Base-by-base conservation (phyloP, 176 grass and related monocot genomes). In the Lolium multiflorum region DNA sequence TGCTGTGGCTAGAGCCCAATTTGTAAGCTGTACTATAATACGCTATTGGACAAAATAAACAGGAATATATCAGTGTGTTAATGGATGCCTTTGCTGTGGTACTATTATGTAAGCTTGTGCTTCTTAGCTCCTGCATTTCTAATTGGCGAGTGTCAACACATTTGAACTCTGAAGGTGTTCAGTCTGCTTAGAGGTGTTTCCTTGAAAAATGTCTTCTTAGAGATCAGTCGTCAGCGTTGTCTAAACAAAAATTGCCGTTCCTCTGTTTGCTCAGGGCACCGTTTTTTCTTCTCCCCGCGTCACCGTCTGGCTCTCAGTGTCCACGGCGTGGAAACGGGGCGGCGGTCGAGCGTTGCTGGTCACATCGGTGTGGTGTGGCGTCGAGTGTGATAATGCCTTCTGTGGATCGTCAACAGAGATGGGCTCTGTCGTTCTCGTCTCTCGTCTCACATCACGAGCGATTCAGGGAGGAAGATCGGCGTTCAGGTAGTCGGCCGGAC, bases 1-100 rank as follows among this genome's bases (percentile, higher is more conserved):
- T 86, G 84, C 71, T 85, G 82, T 91, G 55, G 52, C 82, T 78
- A 39, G 90, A 82, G 35, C 52, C 44, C 71, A 78, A 82, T 82
- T 91, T 79, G 70, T 47, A 77, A 91, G 35, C 18, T 73, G 75
- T 72, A 77, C 38, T 56, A 79, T 74, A 56, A 56, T 70, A 84
- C 50, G 18, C 22, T 41, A 62, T 82, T 84, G 52, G 55, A 88
- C 7, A 21, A 57, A 84, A 64, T 85, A 77, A 85, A 85, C 71
- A 77, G 62, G 21, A 85, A 46, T 21, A 21, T 37, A 47, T 83
- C 80, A 39, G 80, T 84, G 68, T 91, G 51, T 67, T 50, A 50
- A 55, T 51, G 11, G 58, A 75, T 80, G 76, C 16, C 25, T 74
- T 79, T 4, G 18, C 2, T 74, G 69, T 59, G 17, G 11, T 28